Evolutionary conservation across 345 rosid species (phyloP).

Genomic region (Iberis pinnata): DNA sequence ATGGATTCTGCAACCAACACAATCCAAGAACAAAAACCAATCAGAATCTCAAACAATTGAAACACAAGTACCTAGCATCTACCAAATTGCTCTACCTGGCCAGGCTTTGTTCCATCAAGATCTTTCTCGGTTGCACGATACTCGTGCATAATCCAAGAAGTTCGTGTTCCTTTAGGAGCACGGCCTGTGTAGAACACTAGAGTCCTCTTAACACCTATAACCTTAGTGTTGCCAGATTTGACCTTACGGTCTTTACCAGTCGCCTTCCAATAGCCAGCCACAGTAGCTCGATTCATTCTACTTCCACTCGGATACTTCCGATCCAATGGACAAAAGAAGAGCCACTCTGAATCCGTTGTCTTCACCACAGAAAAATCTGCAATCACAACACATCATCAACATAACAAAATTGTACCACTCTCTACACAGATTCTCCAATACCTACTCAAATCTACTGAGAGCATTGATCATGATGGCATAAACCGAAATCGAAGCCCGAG

Average conservation of each 20-base stretch:
- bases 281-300: conserved; percentile 75
- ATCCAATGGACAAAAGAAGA: conserved; percentile 89
- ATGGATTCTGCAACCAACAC: conserved; percentile 41
- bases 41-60: background rate
- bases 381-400: conserved; percentile 3
- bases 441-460: too few relatives aligned
- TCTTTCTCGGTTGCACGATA: conserved; percentile 64
- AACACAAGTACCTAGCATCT: background rate
- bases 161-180: conserved; percentile 66
- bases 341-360: conserved; percentile 71
- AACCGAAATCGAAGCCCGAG: too few relatives aligned
- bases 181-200: conserved; percentile 78
- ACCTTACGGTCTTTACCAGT: conserved; percentile 82
- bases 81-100: conserved; percentile 45
- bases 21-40: background rate
- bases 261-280: conserved; percentile 88
- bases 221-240: conserved; percentile 35
- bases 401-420: background rate
- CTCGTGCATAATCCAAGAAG: conserved; percentile 90
- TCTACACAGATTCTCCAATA: too few relatives aligned
- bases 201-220: conserved; percentile 90
- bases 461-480: too few relatives aligned
- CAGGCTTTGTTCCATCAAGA: conserved; percentile 72
- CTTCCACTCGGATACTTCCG: conserved; percentile 80
- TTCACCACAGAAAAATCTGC: conserved; percentile 53